phyloP scores from a whole-genome alignment of 305 asterid species.

The Rubia balearica region DNA sequence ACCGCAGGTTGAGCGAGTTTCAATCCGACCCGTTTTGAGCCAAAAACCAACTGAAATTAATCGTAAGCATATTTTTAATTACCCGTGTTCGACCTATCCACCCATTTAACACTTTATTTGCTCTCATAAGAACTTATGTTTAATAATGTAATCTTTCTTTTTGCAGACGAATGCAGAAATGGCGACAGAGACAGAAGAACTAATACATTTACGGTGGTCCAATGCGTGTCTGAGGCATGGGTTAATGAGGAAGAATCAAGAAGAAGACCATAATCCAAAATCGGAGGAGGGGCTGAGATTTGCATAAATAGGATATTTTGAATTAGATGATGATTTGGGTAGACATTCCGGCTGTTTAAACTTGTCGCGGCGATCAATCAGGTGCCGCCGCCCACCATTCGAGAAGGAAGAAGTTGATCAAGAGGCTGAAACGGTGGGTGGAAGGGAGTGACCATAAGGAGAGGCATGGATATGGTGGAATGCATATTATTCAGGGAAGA shows the following conservation, averaged over 20 bases:
- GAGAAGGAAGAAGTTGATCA: conserved; percentile 37
- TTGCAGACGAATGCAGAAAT: conserved; percentile 33
- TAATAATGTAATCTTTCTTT: background rate
- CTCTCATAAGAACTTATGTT: too few relatives aligned
- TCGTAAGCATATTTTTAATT: too few relatives aligned
- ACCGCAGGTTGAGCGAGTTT: too few relatives aligned
- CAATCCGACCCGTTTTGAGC: too few relatives aligned
- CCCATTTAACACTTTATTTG: too few relatives aligned
- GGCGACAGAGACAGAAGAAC: conserved; percentile 31
- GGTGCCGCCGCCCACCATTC: conserved; percentile 23
- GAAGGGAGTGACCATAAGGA: conserved; percentile 41
- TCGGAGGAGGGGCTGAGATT: conserved; percentile 12
- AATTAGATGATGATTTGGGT: conserved; percentile 30
- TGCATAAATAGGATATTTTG: conserved; percentile 26
- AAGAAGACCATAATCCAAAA: conserved; percentile 17
- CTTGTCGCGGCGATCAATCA: conserved; percentile 14
- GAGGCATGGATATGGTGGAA: conserved; percentile 18
- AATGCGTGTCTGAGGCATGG: conserved; percentile 51
- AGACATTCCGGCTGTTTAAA: conserved; percentile 23
- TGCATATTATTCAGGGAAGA: background rate
- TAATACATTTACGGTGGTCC: conserved; percentile 41
- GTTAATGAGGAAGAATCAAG: conserved; percentile 32
- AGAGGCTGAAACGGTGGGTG: conserved; percentile 52
- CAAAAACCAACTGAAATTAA: too few relatives aligned
- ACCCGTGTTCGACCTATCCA: too few relatives aligned